Conservation (phyloP, 2,329 filamentous ascomycete genomes). For the Curvularia lunata region DNA sequence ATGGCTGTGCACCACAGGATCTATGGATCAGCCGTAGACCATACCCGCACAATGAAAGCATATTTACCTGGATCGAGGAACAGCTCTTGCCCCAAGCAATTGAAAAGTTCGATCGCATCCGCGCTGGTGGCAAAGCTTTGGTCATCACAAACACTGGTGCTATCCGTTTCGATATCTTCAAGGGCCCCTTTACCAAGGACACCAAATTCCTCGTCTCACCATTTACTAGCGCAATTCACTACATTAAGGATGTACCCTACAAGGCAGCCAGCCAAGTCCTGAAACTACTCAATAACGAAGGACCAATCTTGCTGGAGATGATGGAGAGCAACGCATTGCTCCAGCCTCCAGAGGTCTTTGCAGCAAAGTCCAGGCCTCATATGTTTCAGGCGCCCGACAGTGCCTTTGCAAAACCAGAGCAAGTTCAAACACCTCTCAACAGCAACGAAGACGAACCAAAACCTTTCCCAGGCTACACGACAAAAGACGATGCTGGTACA, state of each 20-base stretch:
- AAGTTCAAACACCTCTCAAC: conserved; percentile 21
- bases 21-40: conserved; percentile 82
- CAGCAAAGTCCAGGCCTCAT: conserved; percentile 31
- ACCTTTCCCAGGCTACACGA: conserved; percentile 84
- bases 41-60: conserved; percentile 74
- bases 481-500: conserved; percentile 77
- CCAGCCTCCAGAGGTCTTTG: conserved; percentile 55
- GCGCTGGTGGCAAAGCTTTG: conserved; percentile 67
- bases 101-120: conserved; percentile 48
- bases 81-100: conserved; percentile 75
- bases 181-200: conserved; percentile 88
- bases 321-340: conserved; percentile 46
- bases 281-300: conserved; percentile 63
- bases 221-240: conserved; percentile 79
- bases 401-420: conserved; percentile 8
- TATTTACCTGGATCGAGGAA: conserved; percentile 81
- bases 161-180: conserved; percentile 94
- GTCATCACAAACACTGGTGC: conserved; percentile 88
- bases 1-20: conserved; percentile 82
- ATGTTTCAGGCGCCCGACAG: conserved; percentile 16
- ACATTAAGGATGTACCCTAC: conserved; percentile 82
- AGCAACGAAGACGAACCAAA: conserved; percentile 8
- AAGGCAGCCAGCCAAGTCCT: conserved; percentile 72
- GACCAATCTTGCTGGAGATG: conserved; percentile 55
- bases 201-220: conserved; percentile 86